These are phyloP conservation scores for Aspergillus thermomutatus DNA, from an alignment of 2,329 filamentous ascomycete species.

Conservation along the genomic window DNA sequence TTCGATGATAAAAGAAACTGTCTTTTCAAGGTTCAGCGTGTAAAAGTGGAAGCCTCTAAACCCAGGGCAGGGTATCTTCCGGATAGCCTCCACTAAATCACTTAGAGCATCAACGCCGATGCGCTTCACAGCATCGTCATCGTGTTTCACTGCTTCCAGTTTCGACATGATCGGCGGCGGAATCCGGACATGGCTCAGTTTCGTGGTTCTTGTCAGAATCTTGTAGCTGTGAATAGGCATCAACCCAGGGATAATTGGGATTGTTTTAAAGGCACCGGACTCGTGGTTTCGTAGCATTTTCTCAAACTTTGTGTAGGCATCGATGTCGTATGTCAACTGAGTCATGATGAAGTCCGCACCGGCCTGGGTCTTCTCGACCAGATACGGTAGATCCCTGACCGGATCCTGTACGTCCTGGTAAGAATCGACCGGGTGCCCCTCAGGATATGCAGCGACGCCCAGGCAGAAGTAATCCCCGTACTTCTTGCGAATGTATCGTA, in stretches of 20 bases:
- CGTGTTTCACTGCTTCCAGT: conserved; percentile 46
- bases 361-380: conserved; percentile 85
- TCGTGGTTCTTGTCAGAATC: conserved; percentile 89
- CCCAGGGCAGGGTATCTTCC: conserved; percentile 56
- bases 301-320: conserved; percentile 80
- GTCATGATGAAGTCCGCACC: conserved; percentile 99
- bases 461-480: conserved; percentile 96
- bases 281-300: conserved; percentile 71
- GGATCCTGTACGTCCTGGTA: conserved; percentile 74
- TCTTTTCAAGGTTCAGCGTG: conserved; percentile 93
- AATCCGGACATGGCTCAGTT: conserved; percentile 84
- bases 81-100: conserved; percentile 78
- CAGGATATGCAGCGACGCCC: conserved; percentile 90
- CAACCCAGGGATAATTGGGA: conserved; percentile 88
- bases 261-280: conserved; percentile 77
- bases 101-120: conserved; percentile 63
- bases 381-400: conserved; percentile 70
- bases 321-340: conserved; percentile 89
- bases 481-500: conserved; percentile 78
- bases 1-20: conserved; percentile 89
- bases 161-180: conserved; percentile 68
- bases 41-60: conserved; percentile 93
- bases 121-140: conserved; percentile 48
- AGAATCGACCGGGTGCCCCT: conserved; percentile 89
- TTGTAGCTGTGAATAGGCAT: conserved; percentile 99